These are phyloP conservation scores for Psidium friedrichsthalianum DNA, from an alignment of 345 rosid genomes.

Conservation along the genomic window DNA sequence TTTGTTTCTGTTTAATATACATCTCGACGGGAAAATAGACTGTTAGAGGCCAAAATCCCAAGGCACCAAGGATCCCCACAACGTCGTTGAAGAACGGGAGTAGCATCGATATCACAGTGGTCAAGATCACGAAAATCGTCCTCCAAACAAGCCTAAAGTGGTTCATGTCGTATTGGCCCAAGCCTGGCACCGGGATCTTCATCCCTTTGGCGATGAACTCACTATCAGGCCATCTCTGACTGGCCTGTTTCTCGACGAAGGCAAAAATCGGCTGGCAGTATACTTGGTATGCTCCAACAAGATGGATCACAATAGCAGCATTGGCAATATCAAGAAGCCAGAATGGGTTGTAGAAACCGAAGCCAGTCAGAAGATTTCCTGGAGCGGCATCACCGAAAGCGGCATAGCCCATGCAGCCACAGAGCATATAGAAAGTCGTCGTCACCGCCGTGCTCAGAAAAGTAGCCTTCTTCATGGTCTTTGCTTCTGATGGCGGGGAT, in stretches of 20 bases:
- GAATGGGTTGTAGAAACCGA: slow-evolving; percentile 50
- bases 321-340: slow-evolving; percentile 62
- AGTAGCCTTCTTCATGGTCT: slow-evolving; percentile 45
- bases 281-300: slow-evolving; percentile 58
- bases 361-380: slow-evolving; percentile 48
- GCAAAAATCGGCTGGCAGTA: slow-evolving; percentile 47
- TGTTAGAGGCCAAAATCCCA: slow-evolving; percentile 53
- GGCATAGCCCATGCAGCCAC: slow-evolving; percentile 56
- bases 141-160: slow-evolving; percentile 42
- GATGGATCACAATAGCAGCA: slow-evolving; percentile 48
- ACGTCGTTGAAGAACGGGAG: slow-evolving; percentile 50
- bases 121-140: slow-evolving; percentile 26
- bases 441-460: slow-evolving; percentile 28
- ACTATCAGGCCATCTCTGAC: slow-evolving; percentile 15
- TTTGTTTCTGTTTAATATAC: slow-evolving; percentile 38
- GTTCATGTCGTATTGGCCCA: slow-evolving; percentile 18
- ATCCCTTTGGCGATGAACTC: slow-evolving; percentile 27
- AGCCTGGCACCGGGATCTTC: slow-evolving; percentile 21
- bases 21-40: slow-evolving; percentile 55
- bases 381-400: slow-evolving; percentile 51
- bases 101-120: slow-evolving; percentile 44
- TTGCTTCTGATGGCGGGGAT: slow-evolving; percentile 38
- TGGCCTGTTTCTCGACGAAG: slow-evolving; percentile 31
- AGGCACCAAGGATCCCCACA: slow-evolving; percentile 40
- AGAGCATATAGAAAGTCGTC: slow-evolving; percentile 38